A percentile compares a stretch with the other conserved stretches of the same genome.
Evolutionary conservation across 2,329 filamentous ascomycete species (phyloP).

Genomic region (Ophiognomonia clavigignenti-juglandacearum): DNA sequence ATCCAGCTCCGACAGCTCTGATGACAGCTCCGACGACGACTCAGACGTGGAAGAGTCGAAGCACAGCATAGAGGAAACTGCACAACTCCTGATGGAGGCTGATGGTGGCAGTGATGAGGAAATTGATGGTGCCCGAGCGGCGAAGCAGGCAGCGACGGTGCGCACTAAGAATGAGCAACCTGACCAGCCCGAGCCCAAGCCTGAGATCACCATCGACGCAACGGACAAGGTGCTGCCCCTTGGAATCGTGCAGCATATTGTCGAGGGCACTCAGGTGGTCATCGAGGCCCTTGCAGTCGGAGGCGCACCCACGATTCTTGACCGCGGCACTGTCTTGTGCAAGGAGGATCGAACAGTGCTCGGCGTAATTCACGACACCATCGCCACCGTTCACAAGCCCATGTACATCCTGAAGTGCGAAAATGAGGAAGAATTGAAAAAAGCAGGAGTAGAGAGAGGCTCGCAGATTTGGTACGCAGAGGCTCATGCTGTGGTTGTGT

Average conservation of each 20-base stretch:
- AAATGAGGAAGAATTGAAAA: constrained; percentile 61
- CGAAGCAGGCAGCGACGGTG: constrained; percentile 44
- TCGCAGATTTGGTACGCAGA: constrained; percentile 75
- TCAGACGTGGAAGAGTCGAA: constrained; percentile 57
- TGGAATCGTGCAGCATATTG: constrained; percentile 69
- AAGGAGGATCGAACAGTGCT: constrained; percentile 69
- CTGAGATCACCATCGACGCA: constrained; percentile 70
- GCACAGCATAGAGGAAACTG: constrained; percentile 75
- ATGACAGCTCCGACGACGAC: constrained; percentile 53
- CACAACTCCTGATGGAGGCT: constrained; percentile 77
- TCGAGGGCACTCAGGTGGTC: constrained; percentile 68
- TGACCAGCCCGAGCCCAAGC: constrained; percentile 64
- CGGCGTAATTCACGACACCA: constrained; percentile 76
- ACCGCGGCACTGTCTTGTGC: constrained; percentile 79
- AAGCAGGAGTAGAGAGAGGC: constrained; percentile 63
- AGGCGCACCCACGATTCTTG: constrained; percentile 73
- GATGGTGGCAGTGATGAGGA: constrained; percentile 79
- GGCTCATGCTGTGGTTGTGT: constrained; percentile 74
- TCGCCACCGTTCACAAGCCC: constrained; percentile 81
- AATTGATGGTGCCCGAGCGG: constrained; percentile 45
- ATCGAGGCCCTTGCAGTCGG: constrained; percentile 75
- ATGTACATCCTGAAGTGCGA: constrained; percentile 79
- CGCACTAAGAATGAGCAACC: constrained; percentile 77
- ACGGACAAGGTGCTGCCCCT: constrained; percentile 74
- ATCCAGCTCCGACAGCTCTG: constrained; percentile 54